These are phyloP conservation scores for Reticulascus tulasneorum DNA, from an alignment of 2,329 filamentous ascomycete genomes.

Conservation along the genomic window DNA sequence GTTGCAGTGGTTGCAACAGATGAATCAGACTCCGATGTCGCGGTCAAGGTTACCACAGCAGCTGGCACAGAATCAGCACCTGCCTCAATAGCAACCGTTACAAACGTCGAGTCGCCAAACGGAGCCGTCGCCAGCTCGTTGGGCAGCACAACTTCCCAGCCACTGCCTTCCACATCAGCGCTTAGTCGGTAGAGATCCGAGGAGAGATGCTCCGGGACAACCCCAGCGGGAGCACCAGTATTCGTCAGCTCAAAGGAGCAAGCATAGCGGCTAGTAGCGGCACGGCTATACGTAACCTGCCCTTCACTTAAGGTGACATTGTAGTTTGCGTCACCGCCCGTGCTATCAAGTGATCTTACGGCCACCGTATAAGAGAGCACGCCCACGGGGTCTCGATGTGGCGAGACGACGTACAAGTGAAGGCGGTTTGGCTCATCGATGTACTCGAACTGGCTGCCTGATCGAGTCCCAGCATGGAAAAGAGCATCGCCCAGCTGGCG, in stretches of 20 bases:
- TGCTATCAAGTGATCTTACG: slow-evolving; percentile 37
- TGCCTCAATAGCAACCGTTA: slow-evolving; percentile 38
- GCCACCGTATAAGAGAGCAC: slow-evolving; percentile 46
- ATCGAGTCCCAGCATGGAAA: slow-evolving; percentile 50
- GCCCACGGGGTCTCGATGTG: slow-evolving; percentile 34
- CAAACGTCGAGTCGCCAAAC: slow-evolving; percentile 33
- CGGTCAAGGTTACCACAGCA: slow-evolving; percentile 37
- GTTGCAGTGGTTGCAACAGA: slow-evolving; percentile 21
- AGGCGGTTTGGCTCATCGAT: slow-evolving; percentile 42
- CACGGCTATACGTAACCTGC: slow-evolving; percentile 18
- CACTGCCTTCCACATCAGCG: slow-evolving; percentile 36
- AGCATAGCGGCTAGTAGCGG: slow-evolving; percentile 28
- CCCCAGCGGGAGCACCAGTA: slow-evolving; percentile 36
- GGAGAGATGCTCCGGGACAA: too few relatives aligned
- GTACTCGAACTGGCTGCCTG: slow-evolving; percentile 45
- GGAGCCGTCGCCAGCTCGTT: slow-evolving; percentile 36
- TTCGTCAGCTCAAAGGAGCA: slow-evolving; percentile 46
- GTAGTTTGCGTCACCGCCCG: slow-evolving; percentile 23
- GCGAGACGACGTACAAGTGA: slow-evolving; percentile 46
- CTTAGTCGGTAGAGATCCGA: slow-evolving; percentile 45
- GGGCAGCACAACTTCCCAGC: slow-evolving; percentile 41
- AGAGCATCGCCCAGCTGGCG: slow-evolving; percentile 49
- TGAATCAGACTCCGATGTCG: slow-evolving; percentile 41
- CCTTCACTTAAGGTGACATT: slow-evolving; percentile 35
- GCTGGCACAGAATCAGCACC: slow-evolving; percentile 22